Percentiles rank a stretch among this genome's conserved stretches.
Conservation (phyloP, 2,329 filamentous ascomycete species). For the Fusarium aywerte region DNA sequence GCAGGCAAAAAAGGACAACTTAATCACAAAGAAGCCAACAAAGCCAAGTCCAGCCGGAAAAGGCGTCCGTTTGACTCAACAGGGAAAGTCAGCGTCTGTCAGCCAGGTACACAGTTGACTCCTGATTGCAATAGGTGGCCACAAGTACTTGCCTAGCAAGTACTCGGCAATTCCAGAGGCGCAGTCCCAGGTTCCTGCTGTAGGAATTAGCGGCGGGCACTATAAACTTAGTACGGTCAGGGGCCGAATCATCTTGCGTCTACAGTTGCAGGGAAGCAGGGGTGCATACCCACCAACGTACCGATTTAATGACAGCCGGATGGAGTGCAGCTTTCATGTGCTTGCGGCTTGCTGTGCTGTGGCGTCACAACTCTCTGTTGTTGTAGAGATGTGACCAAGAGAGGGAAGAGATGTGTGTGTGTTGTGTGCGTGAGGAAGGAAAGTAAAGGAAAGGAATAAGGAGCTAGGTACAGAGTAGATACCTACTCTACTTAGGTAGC, state of each 20-base stretch:
- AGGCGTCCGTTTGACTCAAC: slow-evolving; percentile 20
- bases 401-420: too few relatives aligned
- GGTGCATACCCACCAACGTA: not conserved
- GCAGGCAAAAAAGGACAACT: slow-evolving; percentile 36
- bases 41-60: slow-evolving; percentile 11
- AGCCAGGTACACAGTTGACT: slow-evolving; percentile 21
- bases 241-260: slow-evolving; percentile 11
- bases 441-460: too few relatives aligned
- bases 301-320: slow-evolving; percentile 2
- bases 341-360: slow-evolving; percentile 8
- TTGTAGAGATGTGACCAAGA: too few relatives aligned
- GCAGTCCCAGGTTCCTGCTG: slow-evolving; percentile 6
- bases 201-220: slow-evolving; percentile 40
- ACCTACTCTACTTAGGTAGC: too few relatives aligned
- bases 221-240: slow-evolving; percentile 27
- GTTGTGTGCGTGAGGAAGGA: too few relatives aligned
- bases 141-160: slow-evolving; percentile 34
- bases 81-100: slow-evolving; percentile 35
- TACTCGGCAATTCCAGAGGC: not conserved
- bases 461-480: too few relatives aligned
- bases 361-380: slow-evolving; percentile 32
- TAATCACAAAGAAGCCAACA: slow-evolving; percentile 35
- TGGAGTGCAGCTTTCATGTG: slow-evolving; percentile 1
- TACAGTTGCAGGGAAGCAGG: slow-evolving; percentile 2
- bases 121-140: slow-evolving; percentile 4